Evolutionary conservation across 257 asterid species (phyloP), one percentile per base, ranked within the genome.

Genomic region (Primulina eburnea): DNA sequence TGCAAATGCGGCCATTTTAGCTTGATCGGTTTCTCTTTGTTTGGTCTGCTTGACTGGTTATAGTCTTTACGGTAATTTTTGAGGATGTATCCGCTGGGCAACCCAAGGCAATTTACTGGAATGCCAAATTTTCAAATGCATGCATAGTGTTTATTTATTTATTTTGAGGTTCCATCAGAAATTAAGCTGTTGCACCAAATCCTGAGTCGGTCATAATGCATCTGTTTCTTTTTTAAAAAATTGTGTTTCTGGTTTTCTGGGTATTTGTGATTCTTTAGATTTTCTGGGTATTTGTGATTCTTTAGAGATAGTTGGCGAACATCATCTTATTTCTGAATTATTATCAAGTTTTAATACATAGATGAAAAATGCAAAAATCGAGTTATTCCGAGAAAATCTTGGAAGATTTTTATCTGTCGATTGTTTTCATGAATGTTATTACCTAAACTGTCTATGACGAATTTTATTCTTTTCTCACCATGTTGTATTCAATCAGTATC

Each of bases 401-500:
- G 6, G 38, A 65, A 65, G 50, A 37, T 12, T 6, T 58, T 8
- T 8, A 8, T 58, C 29, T 58, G 38, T 26, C 14, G 58, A 24
- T 43, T 26, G 8, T 65, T 26, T 65, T 8, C 11, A 65, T 38
- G 47, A 8, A 26, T 11, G 50, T 4, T 17, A 11, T 65, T 40
- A 33, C 40, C 9, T 37, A 40, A 32, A 21, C 57, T 71, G 32
- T 74, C 58, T 40, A 60, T 67, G 64, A 10, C 40, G 72, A 29
- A 55, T 40, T 52, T 62, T 10, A 40, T 16, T 14, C 60, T 73
- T 61, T 70, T 68, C 68, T 68, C 59, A 65, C 58, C 76, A 67
- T 76, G 26, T 72, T 70, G 53, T 70, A 67, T 64, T 77, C 73
- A 73, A 79, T 71, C 75, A 71, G 74, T 75, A 53, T 12, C 61